These are phyloP conservation scores for Penicillium arizonense DNA, from an alignment of 495 filamentous ascomycete genomes.

Conservation along the genomic window DNA sequence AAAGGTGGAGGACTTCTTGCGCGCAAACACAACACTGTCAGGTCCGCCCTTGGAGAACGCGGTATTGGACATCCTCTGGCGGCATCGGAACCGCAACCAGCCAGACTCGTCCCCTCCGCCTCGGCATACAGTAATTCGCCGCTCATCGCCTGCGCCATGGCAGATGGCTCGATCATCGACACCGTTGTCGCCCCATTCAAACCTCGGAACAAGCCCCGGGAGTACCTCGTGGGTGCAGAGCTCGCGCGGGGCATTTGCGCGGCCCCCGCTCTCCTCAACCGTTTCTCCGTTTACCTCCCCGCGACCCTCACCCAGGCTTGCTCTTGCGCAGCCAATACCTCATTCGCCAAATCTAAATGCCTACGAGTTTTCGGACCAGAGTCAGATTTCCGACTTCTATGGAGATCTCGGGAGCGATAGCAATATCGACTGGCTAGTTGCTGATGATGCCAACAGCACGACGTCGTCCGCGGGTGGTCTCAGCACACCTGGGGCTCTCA, in stretches of 20 bases:
- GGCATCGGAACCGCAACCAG: conserved; percentile 75
- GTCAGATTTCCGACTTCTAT: conserved; percentile 78
- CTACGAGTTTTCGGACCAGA: conserved; percentile 82
- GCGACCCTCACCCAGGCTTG: conserved; percentile 87
- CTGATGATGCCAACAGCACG: conserved; percentile 78
- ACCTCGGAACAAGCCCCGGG: conserved; percentile 73
- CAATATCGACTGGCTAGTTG: conserved; percentile 94
- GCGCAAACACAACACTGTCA: conserved; percentile 70
- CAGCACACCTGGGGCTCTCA: conserved; percentile 62
- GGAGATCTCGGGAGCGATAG: conserved; percentile 85
- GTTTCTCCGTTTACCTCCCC: conserved; percentile 91
- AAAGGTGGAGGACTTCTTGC: conserved; percentile 81
- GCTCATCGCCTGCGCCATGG: conserved; percentile 92
- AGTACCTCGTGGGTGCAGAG: conserved; percentile 74
- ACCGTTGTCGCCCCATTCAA: conserved; percentile 70
- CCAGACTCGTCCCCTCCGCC: conserved; percentile 74
- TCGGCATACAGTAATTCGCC: conserved; percentile 84
- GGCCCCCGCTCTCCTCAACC: conserved; percentile 51
- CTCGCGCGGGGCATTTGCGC: conserved; percentile 65
- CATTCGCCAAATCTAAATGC: conserved; percentile 92
- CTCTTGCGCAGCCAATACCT: conserved; percentile 91
- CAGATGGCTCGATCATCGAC: conserved; percentile 75
- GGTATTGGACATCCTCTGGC: conserved; percentile 89
- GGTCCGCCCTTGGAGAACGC: conserved; percentile 85
- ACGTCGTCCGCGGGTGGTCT: conserved; percentile 68